Evolutionary conservation across 495 filamentous ascomycete genomes (phyloP), one percentile per base, ranked within the genome.

Genomic region (Rusavskia elegans): DNA sequence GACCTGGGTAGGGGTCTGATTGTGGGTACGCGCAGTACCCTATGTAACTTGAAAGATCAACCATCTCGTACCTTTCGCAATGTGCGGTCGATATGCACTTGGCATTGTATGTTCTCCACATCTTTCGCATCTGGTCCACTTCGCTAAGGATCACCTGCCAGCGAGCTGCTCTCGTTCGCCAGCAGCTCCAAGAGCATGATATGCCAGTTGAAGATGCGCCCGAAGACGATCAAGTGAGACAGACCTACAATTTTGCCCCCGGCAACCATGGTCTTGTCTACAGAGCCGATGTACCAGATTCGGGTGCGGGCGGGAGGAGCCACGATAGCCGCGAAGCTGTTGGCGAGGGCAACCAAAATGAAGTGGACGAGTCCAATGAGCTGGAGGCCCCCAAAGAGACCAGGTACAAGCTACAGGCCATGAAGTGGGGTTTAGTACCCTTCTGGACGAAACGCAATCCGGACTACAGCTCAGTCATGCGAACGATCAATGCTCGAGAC

Each of bases 401-500:
- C n/a, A 77, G 58, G 50, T 96, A 89, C 69, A 89, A 85, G 53
- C 70, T 98, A 4, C 87, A 94, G 60, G 74, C 84, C 29, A 96
- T 94, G 85, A 86, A 85, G 73, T 95, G 89, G 89, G 89, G 86
- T 57, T 71, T 95, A 3, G 72, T 96, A 19, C 90, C 90, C 0
- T 95, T 86, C 69, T 95, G 89, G 89, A 88, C 87, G 10, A 85
- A 92, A 62, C 79, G 84, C 21, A 77, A 82, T 49, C 79, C 86
- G 0, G 79, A 85, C 63, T 93, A 89, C 56, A 71, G 75, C 21
- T 78, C 83, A 2, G 68, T 84, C 62, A 71, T 90, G 72, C 85
- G 82, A 59, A 93, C 87, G 0, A 98, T 97, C 63, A 98, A 98
- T 64, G 95, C 89, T 64, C 83, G 92, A 21, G 89, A 89, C 61